Evolutionary conservation across 2,329 filamentous ascomycete genomes (phyloP).

Genomic region (Amylocarpus encephaloides): DNA sequence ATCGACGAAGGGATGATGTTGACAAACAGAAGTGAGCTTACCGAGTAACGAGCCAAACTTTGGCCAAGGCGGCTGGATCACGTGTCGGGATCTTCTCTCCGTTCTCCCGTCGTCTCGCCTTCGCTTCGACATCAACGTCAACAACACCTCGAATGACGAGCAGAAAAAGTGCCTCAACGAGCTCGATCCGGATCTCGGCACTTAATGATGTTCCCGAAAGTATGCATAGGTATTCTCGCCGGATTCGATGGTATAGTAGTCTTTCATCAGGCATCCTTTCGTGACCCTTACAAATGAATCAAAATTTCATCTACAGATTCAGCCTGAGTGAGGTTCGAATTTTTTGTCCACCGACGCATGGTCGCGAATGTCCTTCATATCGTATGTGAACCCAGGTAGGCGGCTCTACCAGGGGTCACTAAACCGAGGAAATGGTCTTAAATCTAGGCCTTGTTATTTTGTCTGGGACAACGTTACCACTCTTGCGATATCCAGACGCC

Average conservation of each 20-base stretch:
- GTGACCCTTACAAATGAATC: constrained; percentile 3
- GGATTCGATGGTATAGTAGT: constrained; percentile 4
- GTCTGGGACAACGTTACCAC: neutral
- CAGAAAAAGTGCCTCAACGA: neutral
- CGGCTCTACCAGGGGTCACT: neutral
- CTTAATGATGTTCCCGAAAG: neutral
- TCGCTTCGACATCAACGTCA: neutral
- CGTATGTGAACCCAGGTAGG: neutral
- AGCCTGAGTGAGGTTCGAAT: constrained; percentile 6
- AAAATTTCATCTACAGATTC: constrained; percentile 1
- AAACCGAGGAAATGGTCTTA: no score
- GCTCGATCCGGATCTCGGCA: neutral
- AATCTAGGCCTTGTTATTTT: no score
- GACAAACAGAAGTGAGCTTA: no score
- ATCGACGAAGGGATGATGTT: neutral
- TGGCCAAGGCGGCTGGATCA: no score
- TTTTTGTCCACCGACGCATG: constrained; percentile 8
- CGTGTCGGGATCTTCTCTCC: no score
- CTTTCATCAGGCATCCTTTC: neutral
- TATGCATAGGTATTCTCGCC: constrained; percentile 1
- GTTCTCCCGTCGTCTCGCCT: neutral
- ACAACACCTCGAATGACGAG: neutral
- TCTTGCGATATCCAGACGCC: neutral
- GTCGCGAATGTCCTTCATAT: neutral
- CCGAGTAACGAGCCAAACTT: no score